These are phyloP conservation scores for Solanum bulbocastanum DNA, from an alignment of 257 asterid genomes.

Conservation along the genomic window DNA sequence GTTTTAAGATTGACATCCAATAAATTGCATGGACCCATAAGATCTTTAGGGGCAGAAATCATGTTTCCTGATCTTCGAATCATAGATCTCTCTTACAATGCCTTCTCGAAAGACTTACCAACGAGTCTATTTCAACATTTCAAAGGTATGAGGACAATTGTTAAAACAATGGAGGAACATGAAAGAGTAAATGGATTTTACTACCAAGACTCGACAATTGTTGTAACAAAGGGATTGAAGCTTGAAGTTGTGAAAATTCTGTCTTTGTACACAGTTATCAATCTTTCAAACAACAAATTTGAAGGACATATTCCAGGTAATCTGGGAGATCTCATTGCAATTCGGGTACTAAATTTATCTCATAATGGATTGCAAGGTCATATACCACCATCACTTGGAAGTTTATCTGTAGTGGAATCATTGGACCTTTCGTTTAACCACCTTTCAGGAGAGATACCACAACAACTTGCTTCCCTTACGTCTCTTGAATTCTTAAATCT, in stretches of 20 bases:
- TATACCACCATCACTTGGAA: background rate
- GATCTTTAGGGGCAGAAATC: background rate
- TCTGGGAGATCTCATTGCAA: rapidly evolving
- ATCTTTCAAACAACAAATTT: background rate
- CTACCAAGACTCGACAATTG: background rate
- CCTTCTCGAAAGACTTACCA: background rate
- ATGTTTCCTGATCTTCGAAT: background rate
- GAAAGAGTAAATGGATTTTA: background rate
- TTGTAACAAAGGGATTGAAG: background rate
- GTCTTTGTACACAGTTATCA: background rate
- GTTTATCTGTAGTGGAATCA: background rate
- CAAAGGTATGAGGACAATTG: background rate
- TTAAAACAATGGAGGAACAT: background rate
- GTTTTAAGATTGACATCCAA: background rate
- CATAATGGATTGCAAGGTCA: background rate
- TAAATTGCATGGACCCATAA: background rate
- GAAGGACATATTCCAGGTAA: background rate
- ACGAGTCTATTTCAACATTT: background rate
- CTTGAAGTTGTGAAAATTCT: background rate
- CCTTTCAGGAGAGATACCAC: background rate
- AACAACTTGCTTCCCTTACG: background rate
- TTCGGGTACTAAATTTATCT: rapidly evolving
- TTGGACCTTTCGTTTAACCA: background rate
- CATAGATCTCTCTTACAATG: background rate
- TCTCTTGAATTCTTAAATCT: background rate